Base-by-base conservation (phyloP, 2,329 filamentous ascomycete genomes). In the Cladophialophora carrionii region DNA sequence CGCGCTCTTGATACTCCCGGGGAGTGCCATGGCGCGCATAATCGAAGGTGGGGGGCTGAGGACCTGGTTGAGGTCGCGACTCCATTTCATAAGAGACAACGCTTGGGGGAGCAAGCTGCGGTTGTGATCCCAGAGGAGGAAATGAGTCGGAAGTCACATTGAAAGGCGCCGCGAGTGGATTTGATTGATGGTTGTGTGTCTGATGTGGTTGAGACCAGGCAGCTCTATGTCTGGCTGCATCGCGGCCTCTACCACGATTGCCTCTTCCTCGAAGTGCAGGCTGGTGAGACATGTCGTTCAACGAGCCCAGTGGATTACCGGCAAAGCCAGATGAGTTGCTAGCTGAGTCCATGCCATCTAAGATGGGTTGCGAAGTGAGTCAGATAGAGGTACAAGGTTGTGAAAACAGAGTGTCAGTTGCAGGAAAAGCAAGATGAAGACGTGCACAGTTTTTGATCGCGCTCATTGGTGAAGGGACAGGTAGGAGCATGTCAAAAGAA, bases 1-100 rank as follows among this genome's bases (percentile, higher is more conserved):
- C 67, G 26, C 41, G 67, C 20, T 68, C 67, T 46, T 68, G 67
- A 57, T 64, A 68, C 46, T 68, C 64, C n/a, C 67, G 54, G 9
- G 67, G 61, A 34, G 67, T 60, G n/a, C 54, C 61, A 51, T 62
- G 63, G 10, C 56, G 61, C 3, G 24, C 8, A 55, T 54, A 34
- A n/a, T 62, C 24, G 49, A 57, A 62, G 5, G 54, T 22, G 12
- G 53, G 61, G 31, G 32, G 22, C 48, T 60, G 57, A 48, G 49
- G 22, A 29, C 41, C 55, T 24, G 31, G 57, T 20, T 59, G 61
- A 48, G 43, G 51, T 17, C 58, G 57, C 17, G 41, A 17, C 32
- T 20, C 31, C 12, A 7, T 12, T 10, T 26, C 24, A 34, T 22
- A 7, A 37, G 63, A 24, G 49, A 41, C 37, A 24, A 20, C 6